Evolutionary conservation across 2,329 filamentous ascomycete species (phyloP), one percentile per base, ranked within the genome.

Genomic region (Fusarium concolor): DNA sequence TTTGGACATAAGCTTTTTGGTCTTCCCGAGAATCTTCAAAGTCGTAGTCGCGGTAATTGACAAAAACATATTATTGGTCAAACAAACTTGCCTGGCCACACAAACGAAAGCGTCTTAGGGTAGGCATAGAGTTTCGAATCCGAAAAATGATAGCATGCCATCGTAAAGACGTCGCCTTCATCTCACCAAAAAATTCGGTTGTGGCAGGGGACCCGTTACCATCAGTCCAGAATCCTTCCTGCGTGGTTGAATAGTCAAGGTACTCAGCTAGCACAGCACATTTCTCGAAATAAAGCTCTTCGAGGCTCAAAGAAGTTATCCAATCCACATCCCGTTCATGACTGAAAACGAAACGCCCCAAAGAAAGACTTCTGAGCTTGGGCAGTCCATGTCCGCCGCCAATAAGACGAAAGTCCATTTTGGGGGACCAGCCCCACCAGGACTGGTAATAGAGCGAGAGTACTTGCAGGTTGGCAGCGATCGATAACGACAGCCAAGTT

Each of bases 391-490:
- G 35, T 24, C 38, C 44, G 0, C 28, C 35, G 2, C 44, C 20
- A 8, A 47, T 5, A 2, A 17, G 20, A 2, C 44, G 4, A 17
- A 49, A 24, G n/a, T 56, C 52, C 11, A 56, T 10, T n/a, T n/a
- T 56, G 0, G 29, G 43, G 5, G 31, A 35, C 29, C 52, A 56
- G 1, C 57, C 31, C 52, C 51, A 60, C 5, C n/a, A 56, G 3
- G 26, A 33, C 7, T 60, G 31, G 1, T 56, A 39, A 55, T 44
- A 14, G 2, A 50, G 29, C 12, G 57, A 60, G 22, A 60, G 57
- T 6, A 10, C 20, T 10, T 49, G 51, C 6, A 60, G 4, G 2
- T 60, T 56, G 38, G 57, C 22, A 0, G 8, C 17, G 2, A 18
- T 22, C 15, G 20, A 15, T 1, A 28, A 20, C 5, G 43, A 56